A percentile compares a stretch with the other conserved stretches of the same genome.
phyloP scores from a whole-genome alignment of 495 filamentous ascomycete species.

The Penicillium verhagenii region DNA sequence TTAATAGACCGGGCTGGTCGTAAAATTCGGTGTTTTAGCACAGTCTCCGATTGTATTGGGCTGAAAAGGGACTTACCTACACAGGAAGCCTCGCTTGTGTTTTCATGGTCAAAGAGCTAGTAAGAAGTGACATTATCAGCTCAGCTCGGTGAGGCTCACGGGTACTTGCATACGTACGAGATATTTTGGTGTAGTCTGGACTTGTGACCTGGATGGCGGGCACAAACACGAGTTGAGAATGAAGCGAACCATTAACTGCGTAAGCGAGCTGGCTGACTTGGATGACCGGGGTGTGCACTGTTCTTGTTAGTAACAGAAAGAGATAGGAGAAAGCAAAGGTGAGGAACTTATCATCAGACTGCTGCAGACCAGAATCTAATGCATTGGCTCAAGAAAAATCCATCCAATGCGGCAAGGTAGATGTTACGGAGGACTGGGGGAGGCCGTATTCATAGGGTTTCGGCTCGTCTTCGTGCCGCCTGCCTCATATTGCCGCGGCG shows the following conservation, averaged over 20 bases:
- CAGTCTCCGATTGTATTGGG: not conserved
- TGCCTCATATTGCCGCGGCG: not conserved
- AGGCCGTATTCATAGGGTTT: conserved; percentile 3
- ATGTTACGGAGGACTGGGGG: not conserved
- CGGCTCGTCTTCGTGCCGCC: not conserved
- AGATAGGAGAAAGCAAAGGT: not conserved
- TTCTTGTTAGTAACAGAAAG: not conserved
- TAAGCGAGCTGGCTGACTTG: not conserved
- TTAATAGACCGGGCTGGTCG: not conserved
- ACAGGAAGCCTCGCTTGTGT: not conserved
- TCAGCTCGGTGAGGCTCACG: not conserved
- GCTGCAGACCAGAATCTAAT: not conserved
- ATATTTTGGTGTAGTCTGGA: not conserved
- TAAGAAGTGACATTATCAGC: not conserved
- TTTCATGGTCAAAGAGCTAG: not conserved
- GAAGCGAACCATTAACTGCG: not conserved
- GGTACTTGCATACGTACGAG: not conserved
- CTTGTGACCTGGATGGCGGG: not conserved
- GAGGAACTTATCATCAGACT: conserved; percentile 4
- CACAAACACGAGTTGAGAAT: not conserved
- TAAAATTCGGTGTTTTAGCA: not conserved
- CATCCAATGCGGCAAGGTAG: not conserved
- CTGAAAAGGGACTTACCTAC: not conserved
- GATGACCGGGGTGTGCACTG: not conserved
- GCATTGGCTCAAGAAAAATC: not conserved